These are phyloP conservation scores for Plasmodium yoelii DNA, from an alignment of 169 alveolate genomes.

Conservation along the genomic window DNA sequence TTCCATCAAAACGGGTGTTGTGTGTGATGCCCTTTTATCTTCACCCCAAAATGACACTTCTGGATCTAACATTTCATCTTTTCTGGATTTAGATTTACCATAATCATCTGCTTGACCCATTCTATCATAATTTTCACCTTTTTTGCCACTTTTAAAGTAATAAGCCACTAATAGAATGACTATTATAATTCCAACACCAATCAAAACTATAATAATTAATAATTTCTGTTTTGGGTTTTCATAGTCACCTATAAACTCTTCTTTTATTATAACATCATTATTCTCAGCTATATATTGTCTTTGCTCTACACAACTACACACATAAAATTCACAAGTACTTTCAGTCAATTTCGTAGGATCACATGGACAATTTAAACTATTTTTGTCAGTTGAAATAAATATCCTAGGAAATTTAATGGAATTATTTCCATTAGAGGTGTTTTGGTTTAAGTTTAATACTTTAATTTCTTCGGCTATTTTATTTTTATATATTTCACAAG, in stretches of 20 bases:
- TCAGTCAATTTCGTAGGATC: slow-evolving; percentile 24
- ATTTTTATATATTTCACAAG: slow-evolving; percentile 79
- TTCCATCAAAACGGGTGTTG: slow-evolving; percentile 73
- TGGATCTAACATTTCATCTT: slow-evolving; percentile 70
- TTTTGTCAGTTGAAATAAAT: slow-evolving; percentile 53
- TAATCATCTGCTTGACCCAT: slow-evolving; percentile 54
- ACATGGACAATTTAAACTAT: slow-evolving; percentile 63
- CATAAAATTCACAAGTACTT: slow-evolving; percentile 35
- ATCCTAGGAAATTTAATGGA: slow-evolving; percentile 75
- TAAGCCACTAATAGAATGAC: slow-evolving; percentile 3
- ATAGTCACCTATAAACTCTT: slow-evolving; percentile 10
- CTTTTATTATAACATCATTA: slow-evolving; percentile 46
- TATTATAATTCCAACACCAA: not conserved
- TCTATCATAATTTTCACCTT: slow-evolving; percentile 32
- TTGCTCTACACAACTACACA: slow-evolving; percentile 62
- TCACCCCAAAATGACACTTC: slow-evolving; percentile 78
- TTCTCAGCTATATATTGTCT: slow-evolving; percentile 29
- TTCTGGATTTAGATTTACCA: slow-evolving; percentile 37
- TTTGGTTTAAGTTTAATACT: not conserved
- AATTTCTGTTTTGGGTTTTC: not conserved
- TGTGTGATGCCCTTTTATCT: slow-evolving; percentile 69
- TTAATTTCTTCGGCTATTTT: slow-evolving; percentile 34
- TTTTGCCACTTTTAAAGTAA: slow-evolving; percentile 20
- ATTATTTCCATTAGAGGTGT: slow-evolving; percentile 6
- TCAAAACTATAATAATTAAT: slow-evolving; percentile 20